Evolutionary conservation across 352 stramenopile species (phyloP), one percentile per base, ranked within the genome.

Genomic region (Blastocystis sp.): DNA sequence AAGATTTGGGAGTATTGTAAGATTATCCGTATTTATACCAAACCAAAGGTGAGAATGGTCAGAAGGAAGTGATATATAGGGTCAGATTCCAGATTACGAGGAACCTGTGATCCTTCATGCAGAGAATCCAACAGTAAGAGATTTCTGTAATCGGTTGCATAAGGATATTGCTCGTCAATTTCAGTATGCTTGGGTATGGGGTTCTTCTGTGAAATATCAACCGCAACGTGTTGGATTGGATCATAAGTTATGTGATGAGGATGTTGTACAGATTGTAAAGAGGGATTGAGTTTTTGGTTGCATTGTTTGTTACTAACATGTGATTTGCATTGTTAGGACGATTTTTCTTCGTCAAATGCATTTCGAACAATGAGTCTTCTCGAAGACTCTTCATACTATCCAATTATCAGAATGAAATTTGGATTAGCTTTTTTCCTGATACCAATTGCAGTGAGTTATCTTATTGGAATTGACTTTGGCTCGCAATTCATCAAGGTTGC

Each of bases 201-300:
- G 96, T 37, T 92, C 91, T 35, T 97, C 92, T 39, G 96, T 96
- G 77, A 98, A 98, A 90, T 95, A 98, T 91, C 95, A 98, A 90
- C 96, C 96, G 88, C 96, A 98, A 49, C 95, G 97, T 77, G 96
- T 97, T 77, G 97, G 97, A 73, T 98, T 97, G 89, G 95, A 98
- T 69, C 97, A 99, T 90, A 89, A 95, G 58, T 92, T 99, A 4
- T 90, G 93, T 73, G 96, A 99, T 90, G 97, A 99, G 91, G 97
- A 99, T 90, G 96, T 99, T 89, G 95, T 99, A 58, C 96, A 98
- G 92, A 98, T 99, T 85, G 93, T 97, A 88, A 97, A 97, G 90
- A 96, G 96, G 88, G 91, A 94, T 46, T 95, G 93, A 46, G 14
- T 4, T 51, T 42, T 77, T 35, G 12, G 32, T 69, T 35, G 1